Evolutionary conservation across 352 stramenopile species (phyloP), one percentile per base, ranked within the genome.

Genomic region (Phytopythium oedochilum): DNA sequence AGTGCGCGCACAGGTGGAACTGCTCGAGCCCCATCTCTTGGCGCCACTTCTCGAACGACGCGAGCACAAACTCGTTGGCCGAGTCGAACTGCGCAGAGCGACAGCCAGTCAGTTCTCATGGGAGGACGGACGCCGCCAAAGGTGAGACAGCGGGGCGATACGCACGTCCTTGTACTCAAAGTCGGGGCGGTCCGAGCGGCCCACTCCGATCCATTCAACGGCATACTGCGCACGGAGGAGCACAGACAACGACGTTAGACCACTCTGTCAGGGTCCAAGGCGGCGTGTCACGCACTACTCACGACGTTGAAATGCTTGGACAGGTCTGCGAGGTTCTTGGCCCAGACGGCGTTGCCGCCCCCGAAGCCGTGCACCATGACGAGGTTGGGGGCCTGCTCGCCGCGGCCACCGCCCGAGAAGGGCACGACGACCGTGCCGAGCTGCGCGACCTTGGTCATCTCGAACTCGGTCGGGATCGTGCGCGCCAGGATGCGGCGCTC

Each of bases 221-320:
- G 84, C 79, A 60, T 92, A 94, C 81, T 93, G 17, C 22, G 38
- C 10, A 47, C 5, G 50, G 6, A 31, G 8, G 51, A 55, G 45
- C 22, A 55, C 6, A 44, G 9, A 25, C 7, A 38, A 15, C 38
- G 8, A 14, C 2, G 35, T 32, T 28, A 60, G 15, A 45, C 4
- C 3, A 5, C 11, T 22, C 25, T 0, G 22, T 32, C 17, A 12
- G 2, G 38, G 26, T 14, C 11, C 12, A 51, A 23, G 42, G 6
- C 32, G 10, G 32, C 32, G 5, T 14, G 10, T 15, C 7, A 1
- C 15, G n/a, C 22, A 23, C 23, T 12, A 71, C 75, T n/a, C 64
- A 93, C 83, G 59, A 94, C 82, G 60, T 94, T 91, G 57, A 88
- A 94, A 34, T 90, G 71, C 65, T 91, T 75, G 40, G 84, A 78